Conservation (phyloP, 2,329 filamentous ascomycete species). For the Trichoderma brevicompactum region DNA sequence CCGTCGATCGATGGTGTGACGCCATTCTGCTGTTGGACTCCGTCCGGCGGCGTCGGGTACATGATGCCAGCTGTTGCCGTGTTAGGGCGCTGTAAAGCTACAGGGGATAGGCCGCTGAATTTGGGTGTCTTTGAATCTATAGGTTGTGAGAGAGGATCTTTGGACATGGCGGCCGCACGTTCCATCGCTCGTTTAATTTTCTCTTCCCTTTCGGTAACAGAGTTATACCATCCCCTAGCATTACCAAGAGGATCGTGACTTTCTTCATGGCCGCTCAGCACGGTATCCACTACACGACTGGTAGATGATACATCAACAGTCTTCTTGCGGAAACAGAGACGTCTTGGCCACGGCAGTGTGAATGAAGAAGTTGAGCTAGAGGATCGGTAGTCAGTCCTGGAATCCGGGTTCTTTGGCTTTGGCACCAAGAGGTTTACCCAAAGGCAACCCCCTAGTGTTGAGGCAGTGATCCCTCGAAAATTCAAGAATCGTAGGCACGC, state of each 20-base stretch:
- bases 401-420: constrained; percentile 50
- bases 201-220: constrained; percentile 52
- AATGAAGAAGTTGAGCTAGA: constrained; percentile 43
- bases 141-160: constrained; percentile 50
- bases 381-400: constrained; percentile 47
- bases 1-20: constrained; percentile 62
- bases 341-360: constrained; percentile 58
- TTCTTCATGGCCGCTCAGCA: constrained; percentile 46
- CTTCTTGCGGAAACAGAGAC: constrained; percentile 57
- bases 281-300: constrained; percentile 46
- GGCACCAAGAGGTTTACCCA: constrained; percentile 59
- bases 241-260: constrained; percentile 54
- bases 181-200: constrained; percentile 57
- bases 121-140: constrained; percentile 49
- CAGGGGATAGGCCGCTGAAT: constrained; percentile 57
- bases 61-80: constrained; percentile 57
- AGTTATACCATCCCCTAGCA: constrained; percentile 55
- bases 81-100: constrained; percentile 55
- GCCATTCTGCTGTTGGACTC: constrained; percentile 57
- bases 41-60: constrained; percentile 75
- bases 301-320: constrained; percentile 48
- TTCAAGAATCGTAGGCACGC: constrained; percentile 57
- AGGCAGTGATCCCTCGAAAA: constrained; percentile 53
- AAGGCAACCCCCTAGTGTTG: constrained; percentile 48
- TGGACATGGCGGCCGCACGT: constrained; percentile 48